Base-by-base conservation (phyloP, 129 eudicot species). In the Ambrosia artemisiifolia region DNA sequence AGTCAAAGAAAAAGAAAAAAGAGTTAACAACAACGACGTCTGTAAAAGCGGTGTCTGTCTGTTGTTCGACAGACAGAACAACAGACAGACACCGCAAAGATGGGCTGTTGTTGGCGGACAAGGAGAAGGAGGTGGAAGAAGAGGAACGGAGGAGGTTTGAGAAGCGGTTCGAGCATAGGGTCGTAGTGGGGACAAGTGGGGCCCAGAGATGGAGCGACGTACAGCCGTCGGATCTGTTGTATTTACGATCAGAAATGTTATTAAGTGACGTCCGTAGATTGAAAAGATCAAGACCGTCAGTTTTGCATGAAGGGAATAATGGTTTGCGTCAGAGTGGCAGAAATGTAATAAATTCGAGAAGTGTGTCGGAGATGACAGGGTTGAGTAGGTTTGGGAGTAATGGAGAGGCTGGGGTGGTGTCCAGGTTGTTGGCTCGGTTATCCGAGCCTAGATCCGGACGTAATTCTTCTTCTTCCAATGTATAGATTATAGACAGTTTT, bases 341-440 rank as follows among this genome's bases (percentile, higher is more conserved):
- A 40, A 63, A 44, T 30, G 96, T 85, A 85, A 89, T 85, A 55
- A 87, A 90, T 74, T 86, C 47, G 79, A 90, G 97, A 90, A 90
- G 98, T 50, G 91, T 87, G 96, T 94, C 98, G 85, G 98, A 94
- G 69, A 85, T 89, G 78, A 85, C 87, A 67, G 95, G 95, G 71
- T 46, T 87, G 85, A 93, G 88, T 72, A 93, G 96, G 89, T 75
- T 77, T 17, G 84, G 87, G 47, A 73, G 82, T 73, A 73, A 70
- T 69, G 87, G 78, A 30, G 80, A 56, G 67, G 76, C 70, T 70
- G 62, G 76, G 63, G 61, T 66, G 47, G 68, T 72, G 28, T 65
- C 80, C 11, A 76, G 73, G 68, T 65, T 88, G 79, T 72, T 83
- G 92, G 98, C 86, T 67, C 88, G 96, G 88, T 80, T 78, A 74